These are phyloP conservation scores for Hymenoscyphus linearis DNA, from an alignment of 2,329 filamentous ascomycete genomes.

Conservation along the genomic window DNA sequence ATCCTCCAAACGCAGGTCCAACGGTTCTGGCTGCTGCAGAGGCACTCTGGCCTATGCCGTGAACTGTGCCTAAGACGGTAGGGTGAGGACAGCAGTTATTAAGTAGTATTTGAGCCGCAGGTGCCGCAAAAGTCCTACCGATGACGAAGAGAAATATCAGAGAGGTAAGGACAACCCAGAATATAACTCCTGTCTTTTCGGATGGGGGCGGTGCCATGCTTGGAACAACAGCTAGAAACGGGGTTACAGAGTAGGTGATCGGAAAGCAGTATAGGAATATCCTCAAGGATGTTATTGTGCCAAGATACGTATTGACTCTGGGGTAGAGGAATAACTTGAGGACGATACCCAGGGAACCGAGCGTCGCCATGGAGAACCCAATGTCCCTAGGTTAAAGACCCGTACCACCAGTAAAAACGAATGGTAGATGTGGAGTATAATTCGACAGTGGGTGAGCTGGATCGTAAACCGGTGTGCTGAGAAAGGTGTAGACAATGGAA, in stretches of 20 bases:
- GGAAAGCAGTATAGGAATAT: constrained; percentile 67
- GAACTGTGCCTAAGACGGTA: constrained; percentile 52
- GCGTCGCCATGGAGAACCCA: constrained; percentile 71
- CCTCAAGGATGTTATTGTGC: constrained; percentile 63
- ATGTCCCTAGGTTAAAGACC: constrained; percentile 67
- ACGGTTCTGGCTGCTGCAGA: constrained; percentile 54
- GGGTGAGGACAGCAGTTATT: constrained; percentile 58
- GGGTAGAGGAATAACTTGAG: constrained; percentile 72
- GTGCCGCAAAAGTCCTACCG: constrained; percentile 63
- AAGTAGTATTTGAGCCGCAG: constrained; percentile 54
- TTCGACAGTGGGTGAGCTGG: constrained; percentile 42
- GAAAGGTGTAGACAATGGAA: constrained; percentile 56
- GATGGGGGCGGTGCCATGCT: constrained; percentile 26
- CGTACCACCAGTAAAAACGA: constrained; percentile 61
- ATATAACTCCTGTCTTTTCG: constrained; percentile 24
- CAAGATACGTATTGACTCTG: constrained; percentile 57
- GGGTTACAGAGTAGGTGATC: constrained; percentile 61
- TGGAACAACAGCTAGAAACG: constrained; percentile 66
- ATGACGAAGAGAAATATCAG: constrained; percentile 61
- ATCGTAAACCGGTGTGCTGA: constrained; percentile 50
- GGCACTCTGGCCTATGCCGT: constrained; percentile 53
- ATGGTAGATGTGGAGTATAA: constrained; percentile 32
- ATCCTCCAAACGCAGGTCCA: constrained; percentile 55
- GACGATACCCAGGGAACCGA: constrained; percentile 69
- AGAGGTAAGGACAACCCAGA: constrained; percentile 25